A percentile compares a stretch with the other conserved stretches of the same genome.
Evolutionary conservation across 169 alveolate genomes (phyloP).

Genomic region (Fabrea salina): DNA sequence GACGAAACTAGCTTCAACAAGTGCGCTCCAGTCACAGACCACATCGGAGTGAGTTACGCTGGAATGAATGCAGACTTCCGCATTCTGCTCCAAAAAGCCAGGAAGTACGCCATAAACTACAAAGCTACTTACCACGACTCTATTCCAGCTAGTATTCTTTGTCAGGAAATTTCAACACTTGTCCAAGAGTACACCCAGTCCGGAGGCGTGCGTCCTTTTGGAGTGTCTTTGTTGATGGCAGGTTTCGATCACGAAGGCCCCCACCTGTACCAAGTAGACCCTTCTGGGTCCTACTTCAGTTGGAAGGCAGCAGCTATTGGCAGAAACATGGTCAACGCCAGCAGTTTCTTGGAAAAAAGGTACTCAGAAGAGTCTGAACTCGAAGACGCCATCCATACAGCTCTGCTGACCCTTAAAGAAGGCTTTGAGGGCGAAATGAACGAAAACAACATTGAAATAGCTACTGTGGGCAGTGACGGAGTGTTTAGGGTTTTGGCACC

Average conservation of each 20-base stretch:
- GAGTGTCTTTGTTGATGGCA: slow-evolving; percentile 95
- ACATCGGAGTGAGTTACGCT: slow-evolving; percentile 93
- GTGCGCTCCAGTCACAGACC: slow-evolving; percentile 88
- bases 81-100: slow-evolving; percentile 84
- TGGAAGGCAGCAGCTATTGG: slow-evolving; percentile 98
- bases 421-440: slow-evolving; percentile 98
- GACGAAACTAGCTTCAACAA: slow-evolving; percentile 92
- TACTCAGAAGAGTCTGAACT: slow-evolving; percentile 89
- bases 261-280: slow-evolving; percentile 95
- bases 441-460: slow-evolving; percentile 95
- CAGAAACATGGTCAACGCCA: slow-evolving; percentile 95
- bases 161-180: slow-evolving; percentile 94
- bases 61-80: slow-evolving; percentile 99
- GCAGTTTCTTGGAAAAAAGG: slow-evolving; percentile 92
- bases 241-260: slow-evolving; percentile 97
- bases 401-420: slow-evolving; percentile 66
- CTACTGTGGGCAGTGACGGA: slow-evolving; percentile 89
- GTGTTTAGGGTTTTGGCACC: slow-evolving; percentile 86
- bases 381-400: slow-evolving; percentile 87
- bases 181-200: slow-evolving; percentile 98
- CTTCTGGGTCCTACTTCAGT: slow-evolving; percentile 95
- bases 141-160: slow-evolving; percentile 92
- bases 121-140: slow-evolving; percentile 90
- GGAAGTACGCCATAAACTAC: slow-evolving; percentile 87
- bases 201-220: slow-evolving; percentile 99